phyloP scores from a whole-genome alignment of 2,329 filamentous ascomycete genomes.

The Aspergillus sp. region DNA sequence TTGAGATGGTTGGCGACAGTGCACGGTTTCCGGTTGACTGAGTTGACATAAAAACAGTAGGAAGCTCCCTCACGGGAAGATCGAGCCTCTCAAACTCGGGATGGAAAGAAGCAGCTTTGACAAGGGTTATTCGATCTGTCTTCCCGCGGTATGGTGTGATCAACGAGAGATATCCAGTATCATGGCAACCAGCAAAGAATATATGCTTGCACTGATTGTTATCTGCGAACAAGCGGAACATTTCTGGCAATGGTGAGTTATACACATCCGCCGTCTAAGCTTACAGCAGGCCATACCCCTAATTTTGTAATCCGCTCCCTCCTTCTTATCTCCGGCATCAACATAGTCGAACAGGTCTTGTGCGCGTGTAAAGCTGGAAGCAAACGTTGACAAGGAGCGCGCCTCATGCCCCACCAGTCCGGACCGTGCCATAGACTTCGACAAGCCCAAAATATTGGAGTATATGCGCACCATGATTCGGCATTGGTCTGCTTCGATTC shows the following conservation, averaged over 20 bases:
- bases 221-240: conserved; percentile 56
- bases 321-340: conserved; percentile 65
- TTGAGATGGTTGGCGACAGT: conserved; percentile 11
- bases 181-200: conserved; percentile 66
- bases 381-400: conserved; percentile 60
- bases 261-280: no score
- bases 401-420: conserved; percentile 60
- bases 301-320: conserved; percentile 65
- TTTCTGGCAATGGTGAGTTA: conserved; percentile 33
- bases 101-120: conserved; percentile 58
- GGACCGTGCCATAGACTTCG: conserved; percentile 54
- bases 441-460: conserved; percentile 59
- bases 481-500: conserved; percentile 55
- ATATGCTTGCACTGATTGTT: conserved; percentile 68
- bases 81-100: conserved; percentile 58
- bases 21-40: conserved; percentile 33
- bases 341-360: conserved; percentile 65
- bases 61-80: conserved; percentile 57
- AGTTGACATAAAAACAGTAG: conserved; percentile 56
- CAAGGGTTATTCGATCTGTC: conserved; percentile 58
- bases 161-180: conserved; percentile 62
- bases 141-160: conserved; percentile 58
- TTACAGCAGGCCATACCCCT: conserved; percentile 44
- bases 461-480: conserved; percentile 62
- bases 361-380: conserved; percentile 61